Conservation (phyloP, 495 filamentous ascomycete species). For the Antarctomyces pellizariae region DNA sequence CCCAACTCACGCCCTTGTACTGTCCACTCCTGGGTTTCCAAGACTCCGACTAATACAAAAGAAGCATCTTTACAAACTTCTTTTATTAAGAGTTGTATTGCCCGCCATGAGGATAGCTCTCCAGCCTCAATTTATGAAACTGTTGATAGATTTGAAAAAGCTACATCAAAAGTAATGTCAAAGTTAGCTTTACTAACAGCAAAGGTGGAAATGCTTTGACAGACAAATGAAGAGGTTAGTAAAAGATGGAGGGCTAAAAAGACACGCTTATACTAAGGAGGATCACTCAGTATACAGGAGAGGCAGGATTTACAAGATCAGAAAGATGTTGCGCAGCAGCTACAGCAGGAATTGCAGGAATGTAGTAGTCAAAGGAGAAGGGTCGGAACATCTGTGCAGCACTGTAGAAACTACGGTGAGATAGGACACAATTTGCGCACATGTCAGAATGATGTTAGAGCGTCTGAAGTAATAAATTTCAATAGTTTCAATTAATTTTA, state of each 20-base stretch:
- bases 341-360: conserved; percentile 3
- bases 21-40: conserved; percentile 8
- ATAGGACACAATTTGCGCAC: conserved; percentile 4
- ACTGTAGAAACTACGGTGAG: conserved; percentile 2
- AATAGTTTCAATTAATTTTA: too few relatives aligned
- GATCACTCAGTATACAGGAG: conserved; percentile 4
- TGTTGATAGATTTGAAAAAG: conserved; percentile 1
- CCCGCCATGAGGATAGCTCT: conserved; percentile 2
- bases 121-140: conserved; percentile 1
- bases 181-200: conserved; percentile 1
- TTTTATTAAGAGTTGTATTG: conserved; percentile 2
- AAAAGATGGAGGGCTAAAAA: conserved; percentile 1
- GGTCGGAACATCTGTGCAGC: too few relatives aligned
- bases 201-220: conserved; percentile 1
- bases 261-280: conserved; percentile 4
- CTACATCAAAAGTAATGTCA: conserved; percentile 1
- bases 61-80: background rate
- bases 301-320: conserved; percentile 3
- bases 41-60: background rate
- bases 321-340: conserved; percentile 1
- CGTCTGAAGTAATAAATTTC: conserved; percentile 1
- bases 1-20: conserved; percentile 13
- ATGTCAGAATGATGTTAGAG: conserved; percentile 1
- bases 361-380: too few relatives aligned
- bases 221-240: conserved; percentile 2